A percentile compares a stretch with the other conserved stretches of the same genome.
Evolutionary conservation across 2,329 filamentous ascomycete species (phyloP).

Genomic region (Aspergillus sp.): DNA sequence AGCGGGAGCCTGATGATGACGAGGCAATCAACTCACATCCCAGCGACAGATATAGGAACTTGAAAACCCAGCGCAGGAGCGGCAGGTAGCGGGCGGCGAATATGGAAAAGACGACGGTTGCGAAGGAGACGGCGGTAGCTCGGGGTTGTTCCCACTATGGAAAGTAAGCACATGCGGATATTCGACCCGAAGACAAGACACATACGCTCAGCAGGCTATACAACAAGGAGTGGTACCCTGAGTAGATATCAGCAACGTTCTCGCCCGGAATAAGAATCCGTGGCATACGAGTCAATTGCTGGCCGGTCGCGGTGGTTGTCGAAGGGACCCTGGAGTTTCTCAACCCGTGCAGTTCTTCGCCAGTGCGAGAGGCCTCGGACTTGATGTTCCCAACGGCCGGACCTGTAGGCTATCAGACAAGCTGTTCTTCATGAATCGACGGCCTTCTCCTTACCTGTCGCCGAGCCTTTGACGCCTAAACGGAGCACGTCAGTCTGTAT

Average conservation of each 20-base stretch:
- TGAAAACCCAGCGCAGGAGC: slow-evolving; percentile 53
- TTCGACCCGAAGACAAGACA: no score
- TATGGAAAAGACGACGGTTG: slow-evolving; percentile 48
- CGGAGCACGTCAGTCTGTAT: slow-evolving; percentile 11
- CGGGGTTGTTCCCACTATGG: slow-evolving; percentile 55
- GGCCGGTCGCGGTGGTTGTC: slow-evolving; percentile 49
- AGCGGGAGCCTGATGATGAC: slow-evolving; percentile 4
- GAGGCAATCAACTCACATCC: slow-evolving; percentile 41
- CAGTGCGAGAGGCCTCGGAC: slow-evolving; percentile 47
- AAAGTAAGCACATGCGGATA: no score
- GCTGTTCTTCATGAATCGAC: slow-evolving; percentile 3
- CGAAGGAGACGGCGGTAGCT: slow-evolving; percentile 53
- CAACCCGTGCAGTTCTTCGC: slow-evolving; percentile 50
- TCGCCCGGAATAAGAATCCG: no score
- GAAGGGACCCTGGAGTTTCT: slow-evolving; percentile 46
- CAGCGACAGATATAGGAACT: slow-evolving; percentile 49
- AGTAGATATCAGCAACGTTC: slow-evolving; percentile 8
- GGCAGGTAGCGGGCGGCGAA: slow-evolving; percentile 55
- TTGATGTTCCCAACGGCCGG: slow-evolving; percentile 50
- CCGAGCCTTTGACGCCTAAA: slow-evolving; percentile 17
- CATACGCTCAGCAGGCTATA: slow-evolving; percentile 55
- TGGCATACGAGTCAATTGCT: slow-evolving; percentile 54
- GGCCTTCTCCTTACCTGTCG: slow-evolving; percentile 17
- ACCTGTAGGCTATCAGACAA: slow-evolving; percentile 26
- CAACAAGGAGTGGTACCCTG: slow-evolving; percentile 58